A percentile compares a stretch with the other conserved stretches of the same genome.
phyloP scores from a whole-genome alignment of 192 early-diverging fungal species.

The Coemansia sp. region DNA sequence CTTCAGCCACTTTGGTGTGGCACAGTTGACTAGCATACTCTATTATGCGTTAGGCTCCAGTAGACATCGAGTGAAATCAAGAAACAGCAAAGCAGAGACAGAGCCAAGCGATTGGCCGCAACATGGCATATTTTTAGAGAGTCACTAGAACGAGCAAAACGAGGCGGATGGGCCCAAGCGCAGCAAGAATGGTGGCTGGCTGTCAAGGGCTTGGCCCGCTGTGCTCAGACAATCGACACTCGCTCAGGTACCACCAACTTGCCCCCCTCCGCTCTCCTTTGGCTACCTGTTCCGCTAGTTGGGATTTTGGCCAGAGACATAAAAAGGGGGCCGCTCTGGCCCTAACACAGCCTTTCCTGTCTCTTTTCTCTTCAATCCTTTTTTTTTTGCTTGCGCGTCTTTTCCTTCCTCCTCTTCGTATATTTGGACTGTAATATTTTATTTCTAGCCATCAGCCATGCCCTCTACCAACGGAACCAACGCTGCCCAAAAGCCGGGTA shows the following conservation, averaged over 20 bases:
- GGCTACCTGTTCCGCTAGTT: background rate
- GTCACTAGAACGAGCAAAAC: constrained; percentile 11
- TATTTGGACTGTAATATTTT: background rate
- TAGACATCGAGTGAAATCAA: background rate
- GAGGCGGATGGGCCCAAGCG: constrained; percentile 24
- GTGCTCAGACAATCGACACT: background rate
- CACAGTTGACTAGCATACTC: no score
- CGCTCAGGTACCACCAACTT: background rate
- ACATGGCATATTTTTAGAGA: background rate
- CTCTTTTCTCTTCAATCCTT: background rate
- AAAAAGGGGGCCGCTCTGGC: background rate
- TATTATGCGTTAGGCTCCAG: no score
- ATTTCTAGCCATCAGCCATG: background rate
- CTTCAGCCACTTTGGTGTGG: no score
- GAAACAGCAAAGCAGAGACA: background rate
- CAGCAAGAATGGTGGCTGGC: constrained; percentile 3
- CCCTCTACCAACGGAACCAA: constrained; percentile 32
- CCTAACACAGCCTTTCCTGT: background rate
- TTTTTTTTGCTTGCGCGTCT: background rate
- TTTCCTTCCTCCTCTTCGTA: no score
- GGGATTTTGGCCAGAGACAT: background rate
- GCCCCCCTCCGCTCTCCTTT: background rate
- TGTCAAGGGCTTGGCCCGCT: constrained; percentile 5
- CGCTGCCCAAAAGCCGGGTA: constrained; percentile 2
- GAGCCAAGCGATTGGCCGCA: background rate